These are phyloP conservation scores for Areca catechu DNA, from an alignment of 176 grass and related monocot genomes.

Conservation along the genomic window DNA sequence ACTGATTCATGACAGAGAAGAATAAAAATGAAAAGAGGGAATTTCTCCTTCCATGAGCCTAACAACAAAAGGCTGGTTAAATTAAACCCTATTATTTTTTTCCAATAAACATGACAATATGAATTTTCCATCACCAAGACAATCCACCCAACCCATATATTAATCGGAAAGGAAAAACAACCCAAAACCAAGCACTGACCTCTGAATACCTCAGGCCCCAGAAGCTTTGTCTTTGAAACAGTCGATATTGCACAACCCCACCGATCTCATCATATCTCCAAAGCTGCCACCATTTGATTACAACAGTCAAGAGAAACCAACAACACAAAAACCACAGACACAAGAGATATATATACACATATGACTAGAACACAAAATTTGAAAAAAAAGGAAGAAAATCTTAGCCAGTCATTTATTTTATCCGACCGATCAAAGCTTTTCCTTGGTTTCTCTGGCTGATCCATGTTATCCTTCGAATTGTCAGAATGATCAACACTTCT, in stretches of 20 bases:
- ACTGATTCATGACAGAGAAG: no score
- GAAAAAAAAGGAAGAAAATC: slow-evolving; percentile 4
- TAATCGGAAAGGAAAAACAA: slow-evolving; percentile 7
- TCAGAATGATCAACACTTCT: slow-evolving; percentile 51
- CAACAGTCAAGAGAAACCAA: slow-evolving; percentile 17
- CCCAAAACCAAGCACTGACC: slow-evolving; percentile 15
- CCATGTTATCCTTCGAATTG: slow-evolving; percentile 23
- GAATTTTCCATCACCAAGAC: slow-evolving; percentile 5
- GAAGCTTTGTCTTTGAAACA: slow-evolving; percentile 77
- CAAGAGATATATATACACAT: no score
- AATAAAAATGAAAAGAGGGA: no score
- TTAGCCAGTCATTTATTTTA: background rate
- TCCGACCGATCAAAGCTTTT: slow-evolving; percentile 83
- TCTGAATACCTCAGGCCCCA: slow-evolving; percentile 22
- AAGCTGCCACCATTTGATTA: slow-evolving; percentile 38
- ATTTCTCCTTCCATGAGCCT: no score
- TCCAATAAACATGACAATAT: slow-evolving; percentile 1
- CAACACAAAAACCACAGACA: background rate
- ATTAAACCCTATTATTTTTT: slow-evolving; percentile 6
- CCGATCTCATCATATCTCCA: slow-evolving; percentile 74
- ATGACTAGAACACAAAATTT: background rate
- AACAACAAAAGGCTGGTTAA: no score
- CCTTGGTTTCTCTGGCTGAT: slow-evolving; percentile 68
- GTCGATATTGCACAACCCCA: slow-evolving; percentile 75
- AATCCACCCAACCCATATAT: slow-evolving; percentile 14